Conservation (phyloP, 2,329 filamentous ascomycete species). For the Chaetomium strumarium region DNA sequence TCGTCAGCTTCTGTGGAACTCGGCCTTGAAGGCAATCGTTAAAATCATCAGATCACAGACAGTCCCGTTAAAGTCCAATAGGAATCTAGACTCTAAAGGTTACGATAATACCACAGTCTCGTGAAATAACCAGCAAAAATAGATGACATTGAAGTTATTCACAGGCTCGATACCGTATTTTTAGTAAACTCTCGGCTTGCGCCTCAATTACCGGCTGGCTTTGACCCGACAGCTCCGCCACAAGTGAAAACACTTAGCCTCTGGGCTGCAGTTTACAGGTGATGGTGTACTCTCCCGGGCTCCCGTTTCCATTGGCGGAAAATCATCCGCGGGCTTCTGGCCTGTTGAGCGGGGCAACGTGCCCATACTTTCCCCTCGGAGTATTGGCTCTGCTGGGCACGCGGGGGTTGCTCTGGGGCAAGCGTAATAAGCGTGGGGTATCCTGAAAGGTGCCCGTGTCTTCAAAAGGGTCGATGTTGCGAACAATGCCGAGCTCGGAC, state of each 20-base stretch:
- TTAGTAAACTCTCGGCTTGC: background rate
- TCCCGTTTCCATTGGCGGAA: conserved; percentile 14
- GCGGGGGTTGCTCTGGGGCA: too few species aligned
- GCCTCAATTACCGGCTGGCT: background rate
- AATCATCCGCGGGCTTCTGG: conserved; percentile 1
- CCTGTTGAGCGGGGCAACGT: conserved; percentile 11
- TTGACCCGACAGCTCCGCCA: conserved; percentile 1
- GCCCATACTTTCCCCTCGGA: conserved; percentile 13
- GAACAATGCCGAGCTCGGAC: conserved; percentile 1
- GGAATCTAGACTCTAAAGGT: too few species aligned
- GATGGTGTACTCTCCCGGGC: background rate
- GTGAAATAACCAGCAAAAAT: background rate
- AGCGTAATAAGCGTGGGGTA: too few species aligned
- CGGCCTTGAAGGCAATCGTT: too few species aligned
- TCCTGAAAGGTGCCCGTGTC: background rate
- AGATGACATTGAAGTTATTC: background rate
- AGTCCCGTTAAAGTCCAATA: too few species aligned
- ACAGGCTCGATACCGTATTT: background rate
- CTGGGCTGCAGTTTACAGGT: background rate
- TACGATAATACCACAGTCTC: too few species aligned
- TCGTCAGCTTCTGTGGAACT: too few species aligned
- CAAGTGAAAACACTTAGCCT: background rate
- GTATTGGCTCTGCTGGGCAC: conserved; percentile 9
- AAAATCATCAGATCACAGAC: too few species aligned
- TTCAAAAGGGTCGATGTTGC: background rate